Percentiles rank a stretch among this genome's conserved stretches.
Conservation (phyloP, 192 early-diverging fungal species). For the Coemansia sp. region DNA sequence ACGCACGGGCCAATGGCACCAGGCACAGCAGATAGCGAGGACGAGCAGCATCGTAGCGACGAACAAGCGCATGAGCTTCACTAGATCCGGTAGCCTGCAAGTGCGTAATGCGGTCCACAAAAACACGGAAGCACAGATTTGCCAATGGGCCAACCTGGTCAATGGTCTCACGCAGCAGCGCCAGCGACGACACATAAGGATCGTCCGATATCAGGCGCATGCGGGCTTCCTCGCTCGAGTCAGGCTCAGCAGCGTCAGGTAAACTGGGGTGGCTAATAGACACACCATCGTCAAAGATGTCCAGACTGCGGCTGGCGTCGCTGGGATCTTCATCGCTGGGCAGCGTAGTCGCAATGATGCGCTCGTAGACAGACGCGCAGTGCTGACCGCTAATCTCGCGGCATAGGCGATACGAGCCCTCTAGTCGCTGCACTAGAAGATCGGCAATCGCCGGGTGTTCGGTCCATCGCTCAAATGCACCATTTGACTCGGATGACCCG, state of each 20-base stretch:
- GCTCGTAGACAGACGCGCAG: constrained; percentile 34
- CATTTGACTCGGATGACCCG: not conserved
- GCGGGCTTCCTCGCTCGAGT: not conserved
- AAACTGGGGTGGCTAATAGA: constrained; percentile 14
- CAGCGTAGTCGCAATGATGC: constrained; percentile 22
- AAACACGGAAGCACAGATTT: constrained; percentile 39
- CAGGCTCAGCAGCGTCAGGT: constrained; percentile 1
- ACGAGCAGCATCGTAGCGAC: constrained; percentile 32
- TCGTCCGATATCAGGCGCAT: constrained; percentile 17
- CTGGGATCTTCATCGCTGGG: constrained; percentile 22
- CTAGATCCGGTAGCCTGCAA: constrained; percentile 1
- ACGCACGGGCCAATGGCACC: constrained; percentile 34
- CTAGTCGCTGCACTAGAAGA: constrained; percentile 25
- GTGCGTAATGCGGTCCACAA: constrained; percentile 32
- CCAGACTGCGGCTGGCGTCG: constrained; percentile 6
- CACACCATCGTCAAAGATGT: constrained; percentile 27
- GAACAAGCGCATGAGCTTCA: constrained; percentile 7
- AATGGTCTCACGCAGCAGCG: constrained; percentile 36
- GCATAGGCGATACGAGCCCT: constrained; percentile 35
- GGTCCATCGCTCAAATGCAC: constrained; percentile 28
- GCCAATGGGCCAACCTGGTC: constrained; percentile 42
- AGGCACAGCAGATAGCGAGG: constrained; percentile 39
- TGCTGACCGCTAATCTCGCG: constrained; percentile 31
- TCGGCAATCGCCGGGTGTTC: constrained; percentile 20
- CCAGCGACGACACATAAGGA: constrained; percentile 28